Percentiles rank a stretch among this genome's conserved stretches.
These are phyloP conservation scores for Neurospora sp. DNA, from an alignment of 495 filamentous ascomycete genomes.

Conservation along the genomic window DNA sequence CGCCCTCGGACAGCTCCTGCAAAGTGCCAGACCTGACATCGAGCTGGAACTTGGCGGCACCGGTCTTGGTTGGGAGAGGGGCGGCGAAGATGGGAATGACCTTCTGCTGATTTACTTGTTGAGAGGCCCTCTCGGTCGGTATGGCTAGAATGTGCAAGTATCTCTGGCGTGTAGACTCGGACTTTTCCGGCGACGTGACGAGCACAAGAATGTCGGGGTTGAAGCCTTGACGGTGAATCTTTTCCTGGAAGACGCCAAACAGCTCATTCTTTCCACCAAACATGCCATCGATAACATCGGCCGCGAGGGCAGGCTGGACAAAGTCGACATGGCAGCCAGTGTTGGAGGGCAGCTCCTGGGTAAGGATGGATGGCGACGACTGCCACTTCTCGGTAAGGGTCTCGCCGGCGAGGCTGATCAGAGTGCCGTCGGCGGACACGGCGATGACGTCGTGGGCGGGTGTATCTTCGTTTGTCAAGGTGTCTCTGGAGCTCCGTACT, in stretches of 20 bases:
- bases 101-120: conserved; percentile 10
- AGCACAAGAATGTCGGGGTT: conserved; percentile 40
- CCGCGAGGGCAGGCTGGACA: conserved; percentile 24
- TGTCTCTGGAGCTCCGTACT: conserved; percentile 4
- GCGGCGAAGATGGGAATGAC: conserved; percentile 18
- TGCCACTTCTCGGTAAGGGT: conserved; percentile 32
- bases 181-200: conserved; percentile 21
- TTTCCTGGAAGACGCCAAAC: conserved; percentile 29
- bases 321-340: conserved; percentile 28
- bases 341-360: conserved; percentile 26
- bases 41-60: conserved; percentile 33
- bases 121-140: conserved; percentile 19
- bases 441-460: conserved; percentile 26
- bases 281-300: conserved; percentile 35
- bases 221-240: conserved; percentile 26
- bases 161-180: conserved; percentile 9
- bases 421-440: conserved; percentile 28
- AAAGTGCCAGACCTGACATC: conserved; percentile 47
- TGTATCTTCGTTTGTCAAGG: neutral
- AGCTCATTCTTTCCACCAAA: conserved; percentile 30
- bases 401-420: conserved; percentile 30
- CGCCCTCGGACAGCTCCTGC: conserved; percentile 36
- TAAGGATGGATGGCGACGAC: conserved; percentile 21
- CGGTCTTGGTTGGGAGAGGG: conserved; percentile 13
- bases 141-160: conserved; percentile 39